A percentile compares a stretch with the other conserved stretches of the same genome.
Evolutionary conservation across 129 eudicot genomes (phyloP).

Genomic region (Lonicera japonica): DNA sequence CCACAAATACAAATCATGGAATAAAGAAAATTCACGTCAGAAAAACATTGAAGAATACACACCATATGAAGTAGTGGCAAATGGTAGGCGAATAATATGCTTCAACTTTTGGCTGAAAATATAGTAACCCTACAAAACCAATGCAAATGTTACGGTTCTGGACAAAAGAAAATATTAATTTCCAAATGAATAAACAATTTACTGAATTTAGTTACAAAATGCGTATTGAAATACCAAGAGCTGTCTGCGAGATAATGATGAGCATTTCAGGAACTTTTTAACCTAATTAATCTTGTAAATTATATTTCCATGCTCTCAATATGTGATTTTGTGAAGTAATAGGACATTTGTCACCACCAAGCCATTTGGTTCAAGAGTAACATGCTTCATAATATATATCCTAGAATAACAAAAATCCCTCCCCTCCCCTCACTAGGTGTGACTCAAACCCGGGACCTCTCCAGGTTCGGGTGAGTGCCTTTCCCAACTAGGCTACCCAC

Average conservation of each 20-base stretch:
- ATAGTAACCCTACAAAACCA: conserved; percentile 78
- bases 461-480: no score
- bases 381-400: no score
- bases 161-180: conserved; percentile 3
- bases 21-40: background rate
- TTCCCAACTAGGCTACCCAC: no score
- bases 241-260: background rate
- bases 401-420: no score
- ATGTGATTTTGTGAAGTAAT: background rate
- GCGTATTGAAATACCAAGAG: background rate
- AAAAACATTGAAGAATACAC: conserved; percentile 13
- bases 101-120: conserved; percentile 90
- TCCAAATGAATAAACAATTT: background rate
- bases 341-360: no score
- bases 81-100: conserved; percentile 87
- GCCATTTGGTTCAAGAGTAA: no score
- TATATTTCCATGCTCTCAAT: no score
- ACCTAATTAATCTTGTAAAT: conserved; percentile 4
- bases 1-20: background rate
- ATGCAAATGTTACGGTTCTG: conserved; percentile 21
- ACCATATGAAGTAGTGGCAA: conserved; percentile 86
- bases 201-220: no score
- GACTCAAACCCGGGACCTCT: no score
- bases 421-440: no score
- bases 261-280: no score